Evolutionary conservation across 2,329 filamentous ascomycete species (phyloP), one percentile per base, ranked within the genome.

Genomic region (Phyllosticta citribraziliensis): DNA sequence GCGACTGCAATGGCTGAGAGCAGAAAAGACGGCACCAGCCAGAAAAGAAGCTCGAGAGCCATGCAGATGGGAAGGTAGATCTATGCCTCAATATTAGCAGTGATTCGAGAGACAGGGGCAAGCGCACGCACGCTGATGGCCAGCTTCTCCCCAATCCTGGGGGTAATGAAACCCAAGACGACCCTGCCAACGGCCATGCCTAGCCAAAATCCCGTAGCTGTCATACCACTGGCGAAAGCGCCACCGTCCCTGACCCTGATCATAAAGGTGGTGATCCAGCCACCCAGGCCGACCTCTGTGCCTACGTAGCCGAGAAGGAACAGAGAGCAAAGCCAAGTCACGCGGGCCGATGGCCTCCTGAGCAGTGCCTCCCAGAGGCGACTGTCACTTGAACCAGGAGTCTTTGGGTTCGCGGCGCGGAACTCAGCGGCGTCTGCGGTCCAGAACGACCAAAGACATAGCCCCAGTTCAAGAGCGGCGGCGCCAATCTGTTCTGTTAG

Each of bases 261-360:
- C 89, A 96, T 95, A 70, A 96, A 95, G 0, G 86, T 87, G 56
- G 90, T 86, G 64, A 95, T 87, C 89, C 89, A 94, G 17, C 89
- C 89, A 20, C 87, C 87, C 2, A 91, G 76, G 0, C 84, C 84
- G 63, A 91, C 87, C 73, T 96, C 91, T 5, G 84, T 81, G 3
- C 91, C 91, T 0, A 93, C 86, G 68, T 95, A 95, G 9, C 84
- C 84, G 4, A 95, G 80, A 14, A 95, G 76, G 70, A 95, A 95
- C 1, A 88, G 63, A 2, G 89, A 81, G 52, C 84, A 79, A n/a
- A 90, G 76, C 88, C 88, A 92, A 2, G 87, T 87, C 3, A 88
- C 79, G n/a, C 78, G 73, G 2, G 79, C 78, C 40, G 74, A 70
- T 1, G 78, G 78, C 30, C 70, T 65, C 14, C 70, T 73, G 50